These are phyloP conservation scores for Eucalyptus coolabah DNA, from an alignment of 345 rosid genomes.

Conservation along the genomic window DNA sequence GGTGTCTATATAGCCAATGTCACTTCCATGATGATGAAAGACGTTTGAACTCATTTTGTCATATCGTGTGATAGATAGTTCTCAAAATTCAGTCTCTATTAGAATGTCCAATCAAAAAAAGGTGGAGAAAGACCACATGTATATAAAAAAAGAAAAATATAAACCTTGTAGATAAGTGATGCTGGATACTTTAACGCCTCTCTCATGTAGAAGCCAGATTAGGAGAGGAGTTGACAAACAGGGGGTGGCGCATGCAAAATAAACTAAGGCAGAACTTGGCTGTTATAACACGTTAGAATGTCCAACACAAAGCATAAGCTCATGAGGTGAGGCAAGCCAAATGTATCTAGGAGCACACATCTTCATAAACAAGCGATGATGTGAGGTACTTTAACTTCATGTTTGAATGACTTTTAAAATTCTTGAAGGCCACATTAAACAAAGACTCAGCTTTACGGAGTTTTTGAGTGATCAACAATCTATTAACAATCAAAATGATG, in stretches of 20 bases:
- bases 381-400: background rate
- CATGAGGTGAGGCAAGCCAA: background rate
- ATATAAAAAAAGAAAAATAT: background rate
- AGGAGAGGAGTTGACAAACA: background rate
- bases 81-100: background rate
- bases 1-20: background rate
- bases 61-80: background rate
- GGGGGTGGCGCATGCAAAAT: background rate
- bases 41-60: background rate
- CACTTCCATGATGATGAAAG: background rate
- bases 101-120: background rate
- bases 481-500: background rate
- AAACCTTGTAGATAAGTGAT: background rate
- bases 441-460: background rate
- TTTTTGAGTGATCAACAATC: background rate
- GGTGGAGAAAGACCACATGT: background rate
- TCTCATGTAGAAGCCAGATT: background rate
- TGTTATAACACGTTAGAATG: background rate
- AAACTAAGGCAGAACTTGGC: background rate
- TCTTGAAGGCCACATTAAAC: background rate
- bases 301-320: background rate
- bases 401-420: background rate
- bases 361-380: background rate
- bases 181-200: background rate
- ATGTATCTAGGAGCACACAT: background rate